Evolutionary conservation across 2,329 filamentous ascomycete genomes (phyloP).

Genomic region (Penicillium glabrum): DNA sequence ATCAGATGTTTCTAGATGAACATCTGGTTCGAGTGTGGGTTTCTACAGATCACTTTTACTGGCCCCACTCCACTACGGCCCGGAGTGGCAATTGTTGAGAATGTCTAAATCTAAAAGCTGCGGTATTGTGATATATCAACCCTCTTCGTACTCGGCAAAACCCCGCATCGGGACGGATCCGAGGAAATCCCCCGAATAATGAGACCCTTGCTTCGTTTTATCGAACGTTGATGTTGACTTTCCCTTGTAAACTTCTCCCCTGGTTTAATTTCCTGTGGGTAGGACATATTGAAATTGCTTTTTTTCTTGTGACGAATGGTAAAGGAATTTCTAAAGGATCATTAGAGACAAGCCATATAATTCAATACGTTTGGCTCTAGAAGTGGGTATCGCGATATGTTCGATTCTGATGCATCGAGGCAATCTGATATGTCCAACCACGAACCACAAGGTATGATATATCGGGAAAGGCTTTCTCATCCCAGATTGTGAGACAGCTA

Average conservation of each 20-base stretch:
- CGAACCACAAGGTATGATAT: conserved; percentile 1
- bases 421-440: not conserved
- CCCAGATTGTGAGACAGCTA: not conserved
- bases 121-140: not conserved
- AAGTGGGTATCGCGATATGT: not conserved
- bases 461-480: conserved; percentile 1
- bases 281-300: not conserved
- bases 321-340: not conserved
- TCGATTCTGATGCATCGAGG: not conserved
- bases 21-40: not conserved
- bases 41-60: not conserved
- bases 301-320: not conserved
- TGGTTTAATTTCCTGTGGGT: not conserved
- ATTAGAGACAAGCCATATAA: not conserved
- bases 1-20: not conserved
- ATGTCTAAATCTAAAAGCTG: not conserved
- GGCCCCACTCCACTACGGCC: not conserved
- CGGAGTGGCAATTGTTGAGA: not conserved
- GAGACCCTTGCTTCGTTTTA: not conserved
- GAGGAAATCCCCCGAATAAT: not conserved
- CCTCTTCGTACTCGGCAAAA: not conserved
- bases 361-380: not conserved
- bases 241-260: not conserved
- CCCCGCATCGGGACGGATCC: not conserved
- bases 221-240: not conserved